phyloP scores from a whole-genome alignment of 768 basidiomycete species.

The Amanita rimosa region DNA sequence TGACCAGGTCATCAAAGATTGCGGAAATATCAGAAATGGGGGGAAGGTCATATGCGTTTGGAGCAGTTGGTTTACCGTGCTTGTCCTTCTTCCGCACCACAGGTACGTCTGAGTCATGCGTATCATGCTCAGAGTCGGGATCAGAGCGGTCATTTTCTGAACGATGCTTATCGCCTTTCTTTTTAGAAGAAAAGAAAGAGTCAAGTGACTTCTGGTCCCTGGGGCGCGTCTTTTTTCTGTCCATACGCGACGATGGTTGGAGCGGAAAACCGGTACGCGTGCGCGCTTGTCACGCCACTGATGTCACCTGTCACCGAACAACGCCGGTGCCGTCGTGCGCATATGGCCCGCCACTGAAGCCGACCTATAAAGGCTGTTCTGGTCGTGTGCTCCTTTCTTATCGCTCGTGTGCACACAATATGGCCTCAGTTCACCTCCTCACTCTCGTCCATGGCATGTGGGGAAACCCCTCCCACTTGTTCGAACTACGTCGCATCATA shows the following conservation, averaged over 20 bases:
- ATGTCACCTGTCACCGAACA: conserved; percentile 2
- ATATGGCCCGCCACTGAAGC: neutral
- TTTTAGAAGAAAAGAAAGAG: conserved; percentile 39
- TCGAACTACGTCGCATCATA: conserved; percentile 43
- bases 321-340: too few species aligned
- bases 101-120: conserved; percentile 23
- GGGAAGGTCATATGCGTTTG: conserved; percentile 58
- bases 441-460: conserved; percentile 66
- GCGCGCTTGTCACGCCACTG: neutral
- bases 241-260: conserved; percentile 23
- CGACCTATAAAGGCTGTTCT: neutral
- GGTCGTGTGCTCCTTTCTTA: neutral
- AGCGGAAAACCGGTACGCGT: neutral
- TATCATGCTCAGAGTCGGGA: conserved; percentile 16
- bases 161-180: conserved; percentile 10
- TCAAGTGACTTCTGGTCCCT: conserved; percentile 43
- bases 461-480: conserved; percentile 63
- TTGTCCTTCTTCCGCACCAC: conserved; percentile 17
- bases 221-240: conserved; percentile 25
- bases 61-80: conserved; percentile 26
- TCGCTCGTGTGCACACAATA: neutral
- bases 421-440: conserved; percentile 26
- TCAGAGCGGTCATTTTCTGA: conserved; percentile 15
- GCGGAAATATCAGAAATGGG: conserved; percentile 62
- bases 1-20: conserved; percentile 70